Evolutionary conservation across 495 filamentous ascomycete species (phyloP).

Genomic region (Penicillium nucicola): DNA sequence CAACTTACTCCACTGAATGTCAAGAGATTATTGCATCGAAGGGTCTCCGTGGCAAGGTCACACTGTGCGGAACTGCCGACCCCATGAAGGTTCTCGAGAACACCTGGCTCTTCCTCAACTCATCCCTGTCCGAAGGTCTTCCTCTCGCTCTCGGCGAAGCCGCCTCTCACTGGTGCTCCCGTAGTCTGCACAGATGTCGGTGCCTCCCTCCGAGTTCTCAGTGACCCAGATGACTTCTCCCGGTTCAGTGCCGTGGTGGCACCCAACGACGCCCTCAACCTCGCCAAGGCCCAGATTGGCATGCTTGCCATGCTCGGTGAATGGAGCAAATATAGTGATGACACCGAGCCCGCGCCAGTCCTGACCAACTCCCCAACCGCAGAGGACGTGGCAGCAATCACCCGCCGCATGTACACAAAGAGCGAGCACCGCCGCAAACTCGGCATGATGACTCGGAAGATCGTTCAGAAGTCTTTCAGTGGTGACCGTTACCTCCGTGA

Average conservation of each 20-base stretch:
- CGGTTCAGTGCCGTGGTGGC: constrained; percentile 61
- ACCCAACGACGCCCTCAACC: constrained; percentile 56
- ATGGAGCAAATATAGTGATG: constrained; percentile 54
- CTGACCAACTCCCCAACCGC: constrained; percentile 48
- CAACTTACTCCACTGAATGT: constrained; percentile 58
- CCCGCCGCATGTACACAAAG: constrained; percentile 61
- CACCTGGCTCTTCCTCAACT: constrained; percentile 67
- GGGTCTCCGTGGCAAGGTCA: constrained; percentile 50
- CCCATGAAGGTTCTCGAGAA: constrained; percentile 56
- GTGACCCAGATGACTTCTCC: constrained; percentile 54
- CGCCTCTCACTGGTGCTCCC: constrained; percentile 60
- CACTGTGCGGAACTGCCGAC: constrained; percentile 54
- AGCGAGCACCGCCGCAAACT: constrained; percentile 53
- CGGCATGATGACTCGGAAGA: constrained; percentile 58
- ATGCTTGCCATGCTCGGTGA: constrained; percentile 58
- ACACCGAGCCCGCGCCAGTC: constrained; percentile 40
- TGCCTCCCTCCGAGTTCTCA: constrained; percentile 60
- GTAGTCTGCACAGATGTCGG: constrained; percentile 66
- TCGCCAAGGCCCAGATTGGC: constrained; percentile 61
- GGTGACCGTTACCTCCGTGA: constrained; percentile 63
- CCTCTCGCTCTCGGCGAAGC: constrained; percentile 65
- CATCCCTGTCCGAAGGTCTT: constrained; percentile 63
- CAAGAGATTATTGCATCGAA: constrained; percentile 62
- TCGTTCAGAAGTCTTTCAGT: constrained; percentile 60
- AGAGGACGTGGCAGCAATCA: constrained; percentile 52